Percentiles rank a stretch among this genome's conserved stretches.
Conservation (phyloP, 768 basidiomycete genomes). For the Arthromyces matolae region DNA sequence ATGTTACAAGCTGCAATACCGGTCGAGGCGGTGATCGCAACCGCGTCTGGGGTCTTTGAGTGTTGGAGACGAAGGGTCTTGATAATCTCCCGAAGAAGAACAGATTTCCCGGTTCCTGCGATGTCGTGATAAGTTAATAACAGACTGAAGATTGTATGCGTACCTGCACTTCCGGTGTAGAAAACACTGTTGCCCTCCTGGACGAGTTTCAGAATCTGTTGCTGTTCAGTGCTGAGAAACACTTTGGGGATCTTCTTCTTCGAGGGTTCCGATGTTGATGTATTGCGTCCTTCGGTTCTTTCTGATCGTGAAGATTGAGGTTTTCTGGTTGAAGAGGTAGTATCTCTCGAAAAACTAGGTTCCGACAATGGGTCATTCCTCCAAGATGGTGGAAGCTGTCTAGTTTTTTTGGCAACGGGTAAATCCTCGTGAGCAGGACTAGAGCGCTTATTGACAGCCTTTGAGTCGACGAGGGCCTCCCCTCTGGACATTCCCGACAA, state of each 20-base stretch:
- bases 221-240: constrained; percentile 83
- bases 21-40: constrained; percentile 89
- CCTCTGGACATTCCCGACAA: constrained; percentile 30
- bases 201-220: constrained; percentile 76
- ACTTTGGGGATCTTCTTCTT: constrained; percentile 41
- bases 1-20: constrained; percentile 98
- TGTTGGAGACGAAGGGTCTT: constrained; percentile 58
- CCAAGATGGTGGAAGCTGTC: constrained; percentile 55
- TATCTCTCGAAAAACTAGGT: constrained; percentile 27
- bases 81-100: constrained; percentile 90
- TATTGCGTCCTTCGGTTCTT: constrained; percentile 1
- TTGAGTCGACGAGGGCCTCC: constrained; percentile 27
- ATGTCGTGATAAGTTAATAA: too few relatives aligned
- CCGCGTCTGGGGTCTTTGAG: constrained; percentile 55
- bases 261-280: constrained; percentile 15
- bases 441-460: constrained; percentile 35
- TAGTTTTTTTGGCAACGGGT: constrained; percentile 45
- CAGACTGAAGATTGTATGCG: constrained; percentile 18
- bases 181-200: constrained; percentile 74
- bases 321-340: constrained; percentile 11
- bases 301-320: constrained; percentile 8
- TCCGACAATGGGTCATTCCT: constrained; percentile 32
- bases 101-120: constrained; percentile 93
- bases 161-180: constrained; percentile 97
- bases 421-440: constrained; percentile 25